Conservation (phyloP, 1,139 yeast species). For the Geotrichum europaeum region DNA sequence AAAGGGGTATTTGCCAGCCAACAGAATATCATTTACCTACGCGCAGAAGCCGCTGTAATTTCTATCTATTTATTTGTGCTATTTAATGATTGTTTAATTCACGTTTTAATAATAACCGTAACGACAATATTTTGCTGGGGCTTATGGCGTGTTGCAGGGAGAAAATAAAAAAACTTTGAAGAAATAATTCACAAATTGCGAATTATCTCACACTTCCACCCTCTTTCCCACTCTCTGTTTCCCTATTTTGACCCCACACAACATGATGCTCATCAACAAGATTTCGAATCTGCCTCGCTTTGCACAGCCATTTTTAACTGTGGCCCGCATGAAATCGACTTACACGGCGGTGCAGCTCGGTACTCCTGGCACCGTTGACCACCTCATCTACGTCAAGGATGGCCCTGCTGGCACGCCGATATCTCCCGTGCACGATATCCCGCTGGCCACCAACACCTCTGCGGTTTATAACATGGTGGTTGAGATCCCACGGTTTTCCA, state of each 20-base stretch:
- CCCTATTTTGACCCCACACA: neutral
- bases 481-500: slow-evolving; percentile 94
- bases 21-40: neutral
- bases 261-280: neutral
- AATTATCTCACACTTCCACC: neutral
- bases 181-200: neutral
- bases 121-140: too few relatives aligned
- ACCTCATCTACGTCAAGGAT: slow-evolving; percentile 49
- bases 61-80: neutral
- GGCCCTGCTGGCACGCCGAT: slow-evolving; percentile 39
- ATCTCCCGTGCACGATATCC: slow-evolving; percentile 87
- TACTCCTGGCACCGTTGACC: slow-evolving; percentile 74
- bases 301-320: neutral
- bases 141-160: neutral
- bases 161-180: neutral
- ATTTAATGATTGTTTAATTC: neutral
- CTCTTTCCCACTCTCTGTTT: neutral
- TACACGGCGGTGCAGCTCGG: slow-evolving; percentile 57
- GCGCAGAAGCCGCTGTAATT: neutral
- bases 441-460: slow-evolving; percentile 49
- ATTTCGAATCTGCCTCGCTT: neutral
- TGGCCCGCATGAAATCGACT: slow-evolving; percentile 1
- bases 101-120: neutral
- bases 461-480: slow-evolving; percentile 75
- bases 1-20: neutral